Evolutionary conservation across 176 grass and related monocot genomes (phyloP), one percentile per base, ranked within the genome.

Genomic region (sorghum (Sorghum bicolor)): DNA sequence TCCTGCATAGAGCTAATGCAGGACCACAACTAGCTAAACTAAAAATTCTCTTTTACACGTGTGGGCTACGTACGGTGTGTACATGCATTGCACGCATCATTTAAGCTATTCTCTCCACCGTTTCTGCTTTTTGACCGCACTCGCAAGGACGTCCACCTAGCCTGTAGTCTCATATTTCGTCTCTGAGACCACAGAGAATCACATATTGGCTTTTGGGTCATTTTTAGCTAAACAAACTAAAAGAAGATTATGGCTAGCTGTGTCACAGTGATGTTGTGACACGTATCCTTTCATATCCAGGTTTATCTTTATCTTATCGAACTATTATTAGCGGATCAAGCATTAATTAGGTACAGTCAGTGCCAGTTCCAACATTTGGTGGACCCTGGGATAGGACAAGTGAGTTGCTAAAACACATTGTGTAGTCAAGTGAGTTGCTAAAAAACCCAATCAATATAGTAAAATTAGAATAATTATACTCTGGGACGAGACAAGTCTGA

Each of bases 81-180:
- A 45, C 20, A 30, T 14, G 14, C 17, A 53, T 22, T 22, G 8
- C 47, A 22, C 14, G n/a, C n/a, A n/a, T 1, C 20, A 24, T 24
- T 0, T 29, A 25, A 32, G 3, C 10, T 31, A 74, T 74, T 74
- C 17, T 53, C 47, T 48, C 8, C 43, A 30, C 15, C 5, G 16
- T 32, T 50, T 74, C 29, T n/a, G n/a, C 72, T 32, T 74, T 34
- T 74, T 53, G 72, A 53, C 72, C 72, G 41, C 70, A 73, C 41
- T 30, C 1, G 69, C 50, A 53, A 20, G 6, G 6, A 8, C 6
- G 17, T 53, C 48, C 17, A n/a, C 20, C 48, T 53, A 44, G 11
- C 41, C n/a, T n/a, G n/a, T 44, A 22, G 19, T 55, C 19, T 55
- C 20, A 55, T 55, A 55, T 8, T 53, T 20, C 52, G 52, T 55